Evolutionary conservation across 176 grass and related monocot species (phyloP).

Genomic region (Oryza meridionalis): DNA sequence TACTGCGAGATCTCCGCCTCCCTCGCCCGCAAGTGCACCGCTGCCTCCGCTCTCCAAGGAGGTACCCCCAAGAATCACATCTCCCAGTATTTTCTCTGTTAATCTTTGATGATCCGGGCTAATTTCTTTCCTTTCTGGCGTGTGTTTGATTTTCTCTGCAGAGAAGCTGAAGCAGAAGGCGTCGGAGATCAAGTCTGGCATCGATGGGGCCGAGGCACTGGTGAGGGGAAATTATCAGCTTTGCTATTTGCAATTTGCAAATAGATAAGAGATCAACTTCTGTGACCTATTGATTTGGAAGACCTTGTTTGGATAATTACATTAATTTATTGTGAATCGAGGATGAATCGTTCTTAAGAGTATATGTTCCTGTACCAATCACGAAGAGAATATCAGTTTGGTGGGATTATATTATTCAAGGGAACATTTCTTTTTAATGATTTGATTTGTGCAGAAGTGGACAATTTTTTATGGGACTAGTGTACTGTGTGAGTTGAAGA

Average conservation of each 20-base stretch:
- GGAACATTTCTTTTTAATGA: background rate
- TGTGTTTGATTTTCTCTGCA: constrained; percentile 24
- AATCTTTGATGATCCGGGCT: background rate
- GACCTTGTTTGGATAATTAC: constrained; percentile 2
- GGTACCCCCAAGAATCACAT: constrained; percentile 47
- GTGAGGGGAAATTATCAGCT: constrained; percentile 32
- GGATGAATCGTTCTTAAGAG: background rate
- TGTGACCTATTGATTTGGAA: background rate
- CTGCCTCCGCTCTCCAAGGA: constrained; percentile 61
- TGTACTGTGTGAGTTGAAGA: background rate
- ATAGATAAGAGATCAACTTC: background rate
- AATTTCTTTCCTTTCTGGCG: background rate
- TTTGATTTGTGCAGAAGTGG: background rate
- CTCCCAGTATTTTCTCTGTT: background rate
- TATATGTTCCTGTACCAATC: background rate
- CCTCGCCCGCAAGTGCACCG: constrained; percentile 72
- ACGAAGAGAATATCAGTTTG: background rate
- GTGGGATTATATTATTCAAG: background rate
- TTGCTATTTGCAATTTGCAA: background rate
- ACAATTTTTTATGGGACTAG: background rate
- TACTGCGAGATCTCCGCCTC: constrained; percentile 90
- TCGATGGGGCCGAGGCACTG: constrained; percentile 83
- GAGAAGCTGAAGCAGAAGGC: constrained; percentile 86
- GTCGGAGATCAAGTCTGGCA: constrained; percentile 76
- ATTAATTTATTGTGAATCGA: background rate